Evolutionary conservation across 148 eudicot species (phyloP).

Genomic region (Talinum fruticosum): DNA sequence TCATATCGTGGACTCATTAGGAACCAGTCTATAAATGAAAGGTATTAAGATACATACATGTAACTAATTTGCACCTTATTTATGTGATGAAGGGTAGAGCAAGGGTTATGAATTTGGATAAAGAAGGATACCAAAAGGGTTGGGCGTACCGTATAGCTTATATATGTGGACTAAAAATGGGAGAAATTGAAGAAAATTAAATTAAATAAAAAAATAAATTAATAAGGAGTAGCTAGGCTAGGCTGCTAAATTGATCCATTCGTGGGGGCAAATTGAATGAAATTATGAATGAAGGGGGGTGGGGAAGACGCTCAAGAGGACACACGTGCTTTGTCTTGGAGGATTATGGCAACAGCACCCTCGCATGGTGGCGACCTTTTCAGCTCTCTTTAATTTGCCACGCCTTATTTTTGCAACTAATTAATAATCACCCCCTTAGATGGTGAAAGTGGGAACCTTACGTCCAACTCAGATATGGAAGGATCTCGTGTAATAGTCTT

Average conservation of each 20-base stretch:
- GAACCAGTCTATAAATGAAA: neutral
- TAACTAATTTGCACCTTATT: too few relatives aligned
- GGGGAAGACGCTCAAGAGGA: neutral
- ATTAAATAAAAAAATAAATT: too few relatives aligned
- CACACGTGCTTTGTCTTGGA: conserved; percentile 5
- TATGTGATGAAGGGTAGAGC: too few relatives aligned
- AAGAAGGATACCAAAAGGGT: too few relatives aligned
- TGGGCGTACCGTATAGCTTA: neutral
- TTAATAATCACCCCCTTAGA: neutral
- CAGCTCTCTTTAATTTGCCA: neutral
- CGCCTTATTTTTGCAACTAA: neutral
- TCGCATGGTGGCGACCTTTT: neutral
- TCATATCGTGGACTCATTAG: too few relatives aligned
- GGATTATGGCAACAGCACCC: neutral
- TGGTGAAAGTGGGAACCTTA: neutral
- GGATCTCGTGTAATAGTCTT: too few relatives aligned
- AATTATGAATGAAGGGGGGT: neutral
- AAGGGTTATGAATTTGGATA: too few relatives aligned
- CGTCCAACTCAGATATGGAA: too few relatives aligned
- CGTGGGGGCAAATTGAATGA: neutral
- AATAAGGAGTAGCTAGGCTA: neutral
- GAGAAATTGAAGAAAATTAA: neutral
- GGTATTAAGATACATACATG: too few relatives aligned
- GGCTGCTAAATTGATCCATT: neutral
- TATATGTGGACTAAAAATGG: neutral